Evolutionary conservation across 164 flowering plant species (phyloP).

Genomic region (Malania oleifera): DNA sequence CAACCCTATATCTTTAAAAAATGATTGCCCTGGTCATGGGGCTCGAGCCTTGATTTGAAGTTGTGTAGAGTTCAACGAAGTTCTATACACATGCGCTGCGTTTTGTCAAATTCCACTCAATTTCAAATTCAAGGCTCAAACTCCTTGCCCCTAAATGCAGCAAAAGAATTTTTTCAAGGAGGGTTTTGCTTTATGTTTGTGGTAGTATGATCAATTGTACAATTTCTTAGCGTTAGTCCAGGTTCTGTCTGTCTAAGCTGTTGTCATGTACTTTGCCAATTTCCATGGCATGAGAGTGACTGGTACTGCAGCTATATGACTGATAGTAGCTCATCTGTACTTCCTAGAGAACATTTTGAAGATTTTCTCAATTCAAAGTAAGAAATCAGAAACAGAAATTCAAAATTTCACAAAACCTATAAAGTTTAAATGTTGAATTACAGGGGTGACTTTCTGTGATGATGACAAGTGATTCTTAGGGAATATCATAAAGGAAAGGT

Average conservation of each 20-base stretch:
- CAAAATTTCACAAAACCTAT: constrained; percentile 1
- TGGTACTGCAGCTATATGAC: neutral
- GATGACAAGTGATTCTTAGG: constrained; percentile 26
- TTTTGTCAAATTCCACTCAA: too few relatives aligned
- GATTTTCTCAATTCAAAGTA: neutral
- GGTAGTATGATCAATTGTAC: too few relatives aligned
- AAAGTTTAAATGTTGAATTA: constrained; percentile 18
- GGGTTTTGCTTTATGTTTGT: too few relatives aligned
- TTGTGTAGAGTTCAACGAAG: too few relatives aligned
- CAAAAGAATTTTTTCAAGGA: too few relatives aligned
- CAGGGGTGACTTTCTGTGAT: constrained; percentile 23
- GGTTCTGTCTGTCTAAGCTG: neutral
- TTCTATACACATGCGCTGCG: too few relatives aligned
- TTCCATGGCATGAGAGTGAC: neutral
- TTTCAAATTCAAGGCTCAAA: too few relatives aligned
- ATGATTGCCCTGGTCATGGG: neutral
- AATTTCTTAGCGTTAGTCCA: too few relatives aligned
- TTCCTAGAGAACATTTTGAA: neutral
- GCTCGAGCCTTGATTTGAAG: too few relatives aligned
- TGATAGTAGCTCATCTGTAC: neutral
- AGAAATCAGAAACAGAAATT: neutral
- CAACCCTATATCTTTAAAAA: neutral
- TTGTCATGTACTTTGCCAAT: neutral
- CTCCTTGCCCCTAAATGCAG: too few relatives aligned
- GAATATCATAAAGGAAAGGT: constrained; percentile 39